Percentiles rank a stretch among this genome's conserved stretches.
Evolutionary conservation across 352 stramenopile genomes (phyloP).

Genomic region (Elongisporangium senticosum): DNA sequence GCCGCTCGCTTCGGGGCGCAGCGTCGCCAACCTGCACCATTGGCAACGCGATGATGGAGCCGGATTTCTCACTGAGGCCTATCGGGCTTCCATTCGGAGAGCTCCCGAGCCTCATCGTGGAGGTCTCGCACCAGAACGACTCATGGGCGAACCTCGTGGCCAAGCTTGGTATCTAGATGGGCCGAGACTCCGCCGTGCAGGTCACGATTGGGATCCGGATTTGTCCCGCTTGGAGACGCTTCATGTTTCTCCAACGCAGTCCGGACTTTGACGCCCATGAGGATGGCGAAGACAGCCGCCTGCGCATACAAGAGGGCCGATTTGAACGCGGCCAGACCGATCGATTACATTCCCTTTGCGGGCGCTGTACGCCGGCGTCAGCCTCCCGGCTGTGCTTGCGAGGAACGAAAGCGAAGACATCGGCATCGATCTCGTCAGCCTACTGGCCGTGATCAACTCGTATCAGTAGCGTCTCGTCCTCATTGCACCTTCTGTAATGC

Average conservation of each 20-base stretch:
- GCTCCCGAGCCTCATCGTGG: conserved; percentile 8
- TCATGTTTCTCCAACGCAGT: conserved; percentile 6
- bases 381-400: conserved; percentile 1
- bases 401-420: neutral
- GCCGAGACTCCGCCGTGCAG: conserved; percentile 3
- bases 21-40: neutral
- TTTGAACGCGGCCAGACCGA: conserved; percentile 2
- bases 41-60: neutral
- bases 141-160: conserved; percentile 7
- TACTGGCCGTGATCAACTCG: conserved; percentile 1
- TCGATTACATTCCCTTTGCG: neutral
- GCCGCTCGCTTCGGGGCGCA: neutral
- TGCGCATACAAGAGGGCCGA: neutral
- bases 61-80: conserved; percentile 6
- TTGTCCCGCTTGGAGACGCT: conserved; percentile 4
- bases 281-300: too few species aligned
- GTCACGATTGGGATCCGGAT: conserved; percentile 12
- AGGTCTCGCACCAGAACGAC: conserved; percentile 9
- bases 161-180: conserved; percentile 15
- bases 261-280: too few species aligned
- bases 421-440: too few species aligned
- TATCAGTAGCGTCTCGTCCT: too few species aligned
- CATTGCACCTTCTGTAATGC: conserved; percentile 12
- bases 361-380: conserved; percentile 5
- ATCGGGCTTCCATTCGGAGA: neutral